Conservation (phyloP, 2,329 filamentous ascomycete species). For the Fusarium sp. region DNA sequence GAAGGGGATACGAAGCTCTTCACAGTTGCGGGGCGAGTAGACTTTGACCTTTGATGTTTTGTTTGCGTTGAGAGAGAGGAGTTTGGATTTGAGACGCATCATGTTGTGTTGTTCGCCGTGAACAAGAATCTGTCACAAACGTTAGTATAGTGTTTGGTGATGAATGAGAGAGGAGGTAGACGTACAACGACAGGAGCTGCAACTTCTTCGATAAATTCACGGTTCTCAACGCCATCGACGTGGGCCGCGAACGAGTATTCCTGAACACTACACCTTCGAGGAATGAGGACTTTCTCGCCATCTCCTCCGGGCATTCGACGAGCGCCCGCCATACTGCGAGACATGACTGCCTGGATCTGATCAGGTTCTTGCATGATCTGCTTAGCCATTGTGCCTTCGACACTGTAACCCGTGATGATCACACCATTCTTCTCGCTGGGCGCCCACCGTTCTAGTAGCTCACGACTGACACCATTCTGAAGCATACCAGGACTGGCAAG, state of each 20-base stretch:
- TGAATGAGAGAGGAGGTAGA: conserved; percentile 40
- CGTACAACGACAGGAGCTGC: conserved; percentile 89
- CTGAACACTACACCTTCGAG: conserved; percentile 88
- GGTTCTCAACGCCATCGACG: conserved; percentile 94
- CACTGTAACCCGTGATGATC: conserved; percentile 97
- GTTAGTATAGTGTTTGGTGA: conserved; percentile 6
- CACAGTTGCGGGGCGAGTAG: conserved; percentile 92
- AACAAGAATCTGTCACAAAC: conserved; percentile 77
- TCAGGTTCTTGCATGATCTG: conserved; percentile 95
- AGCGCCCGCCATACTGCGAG: conserved; percentile 70
- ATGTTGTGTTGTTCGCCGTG: conserved; percentile 98
- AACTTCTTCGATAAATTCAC: conserved; percentile 96
- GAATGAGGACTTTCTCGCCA: conserved; percentile 90
- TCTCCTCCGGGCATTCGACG: conserved; percentile 72
- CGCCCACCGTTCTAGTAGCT: conserved; percentile 94
- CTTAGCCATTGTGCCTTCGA: conserved; percentile 98
- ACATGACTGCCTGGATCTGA: conserved; percentile 94
- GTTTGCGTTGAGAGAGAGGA: conserved; percentile 88
- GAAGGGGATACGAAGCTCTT: conserved; percentile 94
- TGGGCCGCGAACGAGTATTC: conserved; percentile 97
- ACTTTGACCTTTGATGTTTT: conserved; percentile 88
- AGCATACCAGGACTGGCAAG: conserved; percentile 98
- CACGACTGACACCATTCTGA: conserved; percentile 92
- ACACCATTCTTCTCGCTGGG: conserved; percentile 98
- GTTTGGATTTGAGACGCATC: conserved; percentile 94